Evolutionary conservation across 495 filamentous ascomycete genomes (phyloP), one percentile per base, ranked within the genome.

Genomic region (Lophium mytilinum): DNA sequence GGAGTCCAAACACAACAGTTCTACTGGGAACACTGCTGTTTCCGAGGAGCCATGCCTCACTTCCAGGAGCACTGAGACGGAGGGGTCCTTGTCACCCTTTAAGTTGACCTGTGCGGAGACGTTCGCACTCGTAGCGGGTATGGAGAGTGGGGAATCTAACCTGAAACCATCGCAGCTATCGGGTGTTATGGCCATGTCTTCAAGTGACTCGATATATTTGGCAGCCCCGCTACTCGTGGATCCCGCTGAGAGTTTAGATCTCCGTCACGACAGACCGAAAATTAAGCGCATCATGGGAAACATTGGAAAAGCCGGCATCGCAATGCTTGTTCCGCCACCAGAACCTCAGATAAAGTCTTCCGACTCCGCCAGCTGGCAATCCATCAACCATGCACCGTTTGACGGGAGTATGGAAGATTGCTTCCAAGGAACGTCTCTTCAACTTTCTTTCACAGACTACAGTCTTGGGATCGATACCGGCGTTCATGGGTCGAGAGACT

Each of bases 401-500:
- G 56, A 59, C 54, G 37, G 37, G 9, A 53, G 21, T 1, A 4
- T 0, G 56, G 61, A 21, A 61, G 70, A 50, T 41, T 42, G 11
- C 49, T 76, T 76, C 51, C 8, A 52, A 17, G 45, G 58, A 7
- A 72, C 68, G 19, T 72, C 74, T 0, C 51, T 77, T 6, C 75
- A 76, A 55, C 54, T 76, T 0, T 72, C 69, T 6, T 75, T 76
- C 60, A 76, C 74, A 0, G 60, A 57, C 0, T 72, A 55, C 24
- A 47, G 60, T 18, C 24, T 70, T 9, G 65, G 72, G 0, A 6
- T 74, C 0, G 53, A 66, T 35, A 49, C 47, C 10, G 52, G 53
- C 1, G 46, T 41, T 12, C 57, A 60, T 5, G 68, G 66, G 3
- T 50, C 37, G 1, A 56, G 59, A 43, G 67, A 69, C 46, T 37